Conservation (phyloP, 106 monocot genomes). For the Iris macrosiphon region DNA sequence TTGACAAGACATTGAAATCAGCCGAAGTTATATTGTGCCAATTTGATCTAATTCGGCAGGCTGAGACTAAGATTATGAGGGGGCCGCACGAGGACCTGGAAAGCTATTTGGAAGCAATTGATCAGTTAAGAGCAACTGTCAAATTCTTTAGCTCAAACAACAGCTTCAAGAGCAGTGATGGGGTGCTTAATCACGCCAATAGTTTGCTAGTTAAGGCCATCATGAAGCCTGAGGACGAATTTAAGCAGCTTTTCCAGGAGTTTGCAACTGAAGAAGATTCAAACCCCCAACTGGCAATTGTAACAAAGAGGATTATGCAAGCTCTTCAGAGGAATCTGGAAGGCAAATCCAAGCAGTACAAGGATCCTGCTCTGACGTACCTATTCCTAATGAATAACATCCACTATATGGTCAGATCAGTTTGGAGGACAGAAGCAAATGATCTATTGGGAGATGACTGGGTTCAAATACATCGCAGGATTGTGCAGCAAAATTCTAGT, state of each 20-base stretch:
- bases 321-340: constrained; percentile 69
- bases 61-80: constrained; percentile 65
- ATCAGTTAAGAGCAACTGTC: constrained; percentile 43
- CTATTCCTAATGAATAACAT: constrained; percentile 78
- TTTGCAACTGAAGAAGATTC: constrained; percentile 54
- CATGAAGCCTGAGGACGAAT: constrained; percentile 70
- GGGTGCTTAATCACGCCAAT: constrained; percentile 57
- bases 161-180: constrained; percentile 56
- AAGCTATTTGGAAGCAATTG: constrained; percentile 66
- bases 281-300: constrained; percentile 51
- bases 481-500: constrained; percentile 52
- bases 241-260: constrained; percentile 75
- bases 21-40: constrained; percentile 48
- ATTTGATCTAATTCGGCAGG: constrained; percentile 58
- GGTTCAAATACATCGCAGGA: constrained; percentile 49
- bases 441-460: constrained; percentile 53
- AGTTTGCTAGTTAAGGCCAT: constrained; percentile 59
- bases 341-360: constrained; percentile 71
- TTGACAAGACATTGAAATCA: constrained; percentile 46
- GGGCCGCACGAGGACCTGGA: constrained; percentile 83
- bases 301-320: constrained; percentile 79
- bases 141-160: constrained; percentile 57
- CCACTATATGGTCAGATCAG: constrained; percentile 71
- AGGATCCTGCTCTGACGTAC: constrained; percentile 53
- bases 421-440: constrained; percentile 60